Evolutionary conservation across 148 eudicot species (phyloP).

Genomic region (Nyssa sinensis): DNA sequence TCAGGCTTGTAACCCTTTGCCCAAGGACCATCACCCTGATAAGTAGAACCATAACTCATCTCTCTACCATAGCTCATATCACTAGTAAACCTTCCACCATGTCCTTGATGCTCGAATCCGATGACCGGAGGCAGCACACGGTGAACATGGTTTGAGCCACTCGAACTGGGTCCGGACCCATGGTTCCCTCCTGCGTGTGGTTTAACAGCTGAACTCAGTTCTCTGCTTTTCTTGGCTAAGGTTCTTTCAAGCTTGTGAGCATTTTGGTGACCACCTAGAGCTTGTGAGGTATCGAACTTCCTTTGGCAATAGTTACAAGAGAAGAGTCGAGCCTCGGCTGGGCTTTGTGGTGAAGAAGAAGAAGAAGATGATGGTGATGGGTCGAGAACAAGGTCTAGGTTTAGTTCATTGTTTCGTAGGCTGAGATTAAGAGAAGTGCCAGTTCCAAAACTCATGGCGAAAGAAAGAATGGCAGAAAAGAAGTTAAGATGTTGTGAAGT

Average conservation of each 20-base stretch:
- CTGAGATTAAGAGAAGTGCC: constrained; percentile 32
- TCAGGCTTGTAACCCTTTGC: constrained; percentile 16
- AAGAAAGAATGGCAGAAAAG: constrained; percentile 5
- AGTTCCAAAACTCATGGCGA: constrained; percentile 49
- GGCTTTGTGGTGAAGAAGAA: constrained; percentile 34
- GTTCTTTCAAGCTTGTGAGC: constrained; percentile 81
- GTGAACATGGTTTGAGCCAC: background rate
- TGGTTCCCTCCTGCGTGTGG: constrained; percentile 13
- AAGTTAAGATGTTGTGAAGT: background rate
- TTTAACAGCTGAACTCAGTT: constrained; percentile 19
- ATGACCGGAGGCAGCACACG: constrained; percentile 15
- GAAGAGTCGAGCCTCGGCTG: constrained; percentile 42
- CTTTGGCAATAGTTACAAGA: constrained; percentile 72
- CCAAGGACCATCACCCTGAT: constrained; percentile 11
- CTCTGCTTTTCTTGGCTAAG: constrained; percentile 64
- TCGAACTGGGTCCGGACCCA: constrained; percentile 7
- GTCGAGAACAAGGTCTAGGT: constrained; percentile 45
- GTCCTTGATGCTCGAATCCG: constrained; percentile 6
- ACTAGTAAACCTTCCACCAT: constrained; percentile 10
- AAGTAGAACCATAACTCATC: constrained; percentile 3
- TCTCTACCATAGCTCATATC: constrained; percentile 21
- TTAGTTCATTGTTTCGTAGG: constrained; percentile 25
- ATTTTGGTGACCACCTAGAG: constrained; percentile 85
- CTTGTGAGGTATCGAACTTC: constrained; percentile 72
- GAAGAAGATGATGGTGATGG: constrained; percentile 37